Percentiles rank a stretch among this genome's conserved stretches.
phyloP scores from a whole-genome alignment of 2,329 filamentous ascomycete species.

The Colletotrichum abscissum region DNA sequence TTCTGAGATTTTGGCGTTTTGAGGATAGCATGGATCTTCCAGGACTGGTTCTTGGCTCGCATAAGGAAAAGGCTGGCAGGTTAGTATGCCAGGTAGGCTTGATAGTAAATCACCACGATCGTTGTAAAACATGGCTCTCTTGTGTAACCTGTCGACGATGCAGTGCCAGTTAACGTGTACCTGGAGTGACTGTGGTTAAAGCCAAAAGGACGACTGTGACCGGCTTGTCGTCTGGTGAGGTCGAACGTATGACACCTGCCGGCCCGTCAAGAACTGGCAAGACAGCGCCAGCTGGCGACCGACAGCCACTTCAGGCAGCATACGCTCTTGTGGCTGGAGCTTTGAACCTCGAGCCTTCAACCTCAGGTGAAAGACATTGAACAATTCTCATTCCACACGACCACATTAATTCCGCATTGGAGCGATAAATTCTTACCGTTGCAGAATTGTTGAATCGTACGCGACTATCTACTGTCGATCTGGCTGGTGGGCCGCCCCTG shows the following conservation, averaged over 20 bases:
- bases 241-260: neutral
- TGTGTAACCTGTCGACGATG: neutral
- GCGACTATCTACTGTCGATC: neutral
- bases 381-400: neutral
- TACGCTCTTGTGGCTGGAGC: slow-evolving; percentile 16
- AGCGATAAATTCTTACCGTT: neutral
- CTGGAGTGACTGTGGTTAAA: neutral
- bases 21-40: slow-evolving; percentile 23
- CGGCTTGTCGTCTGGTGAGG: neutral
- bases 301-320: slow-evolving; percentile 25
- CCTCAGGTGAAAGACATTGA: slow-evolving; percentile 11
- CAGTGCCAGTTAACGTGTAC: neutral
- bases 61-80: slow-evolving; percentile 16
- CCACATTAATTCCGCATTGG: neutral
- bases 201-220: neutral
- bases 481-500: slow-evolving; percentile 28
- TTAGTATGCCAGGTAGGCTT: slow-evolving; percentile 9
- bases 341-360: slow-evolving; percentile 21
- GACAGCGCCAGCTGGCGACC: neutral
- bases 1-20: slow-evolving; percentile 29
- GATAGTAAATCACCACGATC: slow-evolving; percentile 23
- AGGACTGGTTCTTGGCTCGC: slow-evolving; percentile 29
- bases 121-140: neutral
- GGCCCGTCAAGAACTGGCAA: accelerated
- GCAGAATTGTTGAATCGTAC: neutral